Base-by-base conservation (phyloP, 371 early-diverging fungal species). In the Basidiobolus meristosporus region DNA sequence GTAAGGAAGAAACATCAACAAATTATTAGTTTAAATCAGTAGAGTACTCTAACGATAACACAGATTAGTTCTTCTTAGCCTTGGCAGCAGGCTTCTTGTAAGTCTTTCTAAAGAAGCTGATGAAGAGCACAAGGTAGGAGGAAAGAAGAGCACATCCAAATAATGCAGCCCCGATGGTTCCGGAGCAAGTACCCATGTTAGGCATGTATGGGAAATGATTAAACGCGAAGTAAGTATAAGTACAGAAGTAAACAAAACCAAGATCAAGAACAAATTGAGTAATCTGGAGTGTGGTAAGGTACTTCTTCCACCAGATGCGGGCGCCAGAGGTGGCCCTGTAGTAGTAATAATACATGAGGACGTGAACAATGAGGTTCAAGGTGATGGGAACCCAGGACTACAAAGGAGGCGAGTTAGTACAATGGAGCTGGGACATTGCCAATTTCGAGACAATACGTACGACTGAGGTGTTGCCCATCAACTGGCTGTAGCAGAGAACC, bases 311-410 rank as follows among this genome's bases (percentile, higher is more conserved):
- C 88, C 87, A 88, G 50, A 84, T 70, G 56, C 71, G 70, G 56
- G 68, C 74, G 26, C 82, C 80, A 38, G 80, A 68, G 37, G 84
- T 77, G 7, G 87, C 80, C 42, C 82, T 75, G 63, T 76, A 83
- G 63, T 90, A 90, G 61, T 84, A 87, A 57, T 79, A 82, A 62
- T 83, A 84, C 88, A 87, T 88, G 50, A 84, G 58, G 32, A 86
- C 82, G 53, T 90, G 90, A 12, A 90, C 88, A 22, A 73, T 65
- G 63, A 90, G 65, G 63, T 90, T 90, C 36, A 90, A 63, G 4
- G 55, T 49, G 43, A 84, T 76, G 33, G 74, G 73, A 12, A 81
- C 80, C 80, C 81, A 83, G 1, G 73, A 70, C 65, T 76, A 61
- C n/a, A n/a, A n/a, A n/a, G n/a, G 11, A 12, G 21, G 34, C 11